Evolutionary conservation across 1,284 basidiomycete genomes (phyloP), one percentile per base, ranked within the genome.

Genomic region (Amylostereum chailletii): DNA sequence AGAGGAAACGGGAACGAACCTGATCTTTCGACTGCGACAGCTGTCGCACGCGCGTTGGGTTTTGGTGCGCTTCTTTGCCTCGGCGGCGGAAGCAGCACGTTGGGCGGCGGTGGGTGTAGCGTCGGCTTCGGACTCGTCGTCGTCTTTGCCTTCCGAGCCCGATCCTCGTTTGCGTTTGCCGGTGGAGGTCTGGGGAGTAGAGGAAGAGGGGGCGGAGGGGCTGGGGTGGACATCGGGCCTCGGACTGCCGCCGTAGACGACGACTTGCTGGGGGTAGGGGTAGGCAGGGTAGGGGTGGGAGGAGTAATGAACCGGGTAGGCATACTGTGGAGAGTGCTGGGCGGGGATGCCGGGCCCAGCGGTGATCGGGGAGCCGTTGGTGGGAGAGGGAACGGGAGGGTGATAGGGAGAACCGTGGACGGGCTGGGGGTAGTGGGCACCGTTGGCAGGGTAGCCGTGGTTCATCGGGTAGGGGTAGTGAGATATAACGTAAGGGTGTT

Each of bases 1-100:
- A 38, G 49, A 50, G 49, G 46, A 40, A 32, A 34, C 30, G 34
- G n/a, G 51, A 34, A 65, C 69, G 55, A 63, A 81, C 75, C 87
- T 76, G 59, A 97, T 97, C 79, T 98, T 98, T 59, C 94, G 89
- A 59, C 86, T 86, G 34, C 94, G 81, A 68, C 92, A 94, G 54
- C 85, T 88, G 65, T 94, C 91, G 64, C 92, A 94, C 4, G 92
- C 91, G 50, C 91, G 81, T 61, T 87, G 85, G 2, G 90, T 94
- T 71, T 94, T 94, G 42, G 87, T 90, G 49, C 90, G 83, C 66
- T 94, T 94, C 71, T 88, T 90, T 56, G 74, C 65, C 59, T 89
- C 86, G 51, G 69, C 67, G 29, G 68, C 49, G 45, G 41, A 40
- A 46, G 61, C 47, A 29, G 66, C 68, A 45, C 70, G 73, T 26